phyloP scores from a whole-genome alignment of 2,329 filamentous ascomycete genomes.

The Alternaria atra region DNA sequence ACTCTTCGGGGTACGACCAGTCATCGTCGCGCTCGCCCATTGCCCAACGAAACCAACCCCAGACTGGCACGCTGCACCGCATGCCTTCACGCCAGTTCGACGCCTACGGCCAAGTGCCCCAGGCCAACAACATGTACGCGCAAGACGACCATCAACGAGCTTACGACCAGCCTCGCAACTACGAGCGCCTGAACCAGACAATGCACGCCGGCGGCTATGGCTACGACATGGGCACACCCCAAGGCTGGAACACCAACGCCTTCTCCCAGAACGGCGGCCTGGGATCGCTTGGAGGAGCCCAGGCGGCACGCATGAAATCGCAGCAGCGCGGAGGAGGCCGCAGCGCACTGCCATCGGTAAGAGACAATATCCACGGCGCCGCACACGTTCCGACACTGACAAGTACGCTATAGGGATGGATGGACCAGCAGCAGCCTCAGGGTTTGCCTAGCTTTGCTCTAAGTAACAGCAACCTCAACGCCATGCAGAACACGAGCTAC shows the following conservation, averaged over 20 bases:
- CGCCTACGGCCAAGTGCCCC: conserved; percentile 71
- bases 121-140: conserved; percentile 71
- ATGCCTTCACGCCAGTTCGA: conserved; percentile 83
- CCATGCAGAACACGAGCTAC: conserved; percentile 55
- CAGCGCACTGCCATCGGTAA: conserved; percentile 76
- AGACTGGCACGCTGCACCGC: conserved; percentile 68
- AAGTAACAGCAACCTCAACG: conserved; percentile 45
- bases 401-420: conserved; percentile 64
- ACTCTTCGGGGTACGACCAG: conserved; percentile 48
- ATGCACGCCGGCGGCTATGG: conserved; percentile 68
- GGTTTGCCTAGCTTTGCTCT: conserved; percentile 53
- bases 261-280: conserved; percentile 73
- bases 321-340: conserved; percentile 59
- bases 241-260: conserved; percentile 81
- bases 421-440: conserved; percentile 59
- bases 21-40: conserved; percentile 73
- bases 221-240: conserved; percentile 74
- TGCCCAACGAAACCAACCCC: conserved; percentile 71
- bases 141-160: conserved; percentile 69
- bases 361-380: conserved; percentile 48
- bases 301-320: conserved; percentile 65
- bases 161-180: conserved; percentile 61
- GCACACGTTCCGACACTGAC: conserved; percentile 8
- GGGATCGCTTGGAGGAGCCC: conserved; percentile 64
- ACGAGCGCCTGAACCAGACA: conserved; percentile 68